Conservation (phyloP, 306 rosid species). For the Prinsepia uniflora region DNA sequence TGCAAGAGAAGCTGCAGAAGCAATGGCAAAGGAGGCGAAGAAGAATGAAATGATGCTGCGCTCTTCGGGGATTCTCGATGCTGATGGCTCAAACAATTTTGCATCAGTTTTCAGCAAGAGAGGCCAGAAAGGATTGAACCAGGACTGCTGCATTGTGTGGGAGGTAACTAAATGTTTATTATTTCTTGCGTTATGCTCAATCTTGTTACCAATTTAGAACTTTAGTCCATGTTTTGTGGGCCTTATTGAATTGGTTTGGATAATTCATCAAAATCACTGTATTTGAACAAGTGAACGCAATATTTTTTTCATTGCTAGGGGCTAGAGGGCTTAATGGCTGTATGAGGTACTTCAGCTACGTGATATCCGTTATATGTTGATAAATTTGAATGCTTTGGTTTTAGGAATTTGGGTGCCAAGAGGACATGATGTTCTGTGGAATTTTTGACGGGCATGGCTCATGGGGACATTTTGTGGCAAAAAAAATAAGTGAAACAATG, state of each 20-base stretch:
- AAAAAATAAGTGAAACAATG: conserved; percentile 71
- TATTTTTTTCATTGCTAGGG: no score
- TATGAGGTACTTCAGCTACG: no score
- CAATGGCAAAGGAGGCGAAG: conserved; percentile 79
- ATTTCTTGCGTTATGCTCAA: not conserved
- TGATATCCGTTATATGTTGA: no score
- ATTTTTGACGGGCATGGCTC: conserved; percentile 91
- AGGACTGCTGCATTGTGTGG: conserved; percentile 96
- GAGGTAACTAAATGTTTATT: conserved; percentile 50
- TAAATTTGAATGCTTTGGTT: conserved; percentile 8
- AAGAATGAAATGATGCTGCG: conserved; percentile 58
- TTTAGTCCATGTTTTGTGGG: not conserved
- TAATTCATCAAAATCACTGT: no score
- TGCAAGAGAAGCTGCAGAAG: conserved; percentile 74
- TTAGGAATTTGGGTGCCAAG: conserved; percentile 93
- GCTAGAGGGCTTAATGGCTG: no score
- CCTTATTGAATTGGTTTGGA: no score
- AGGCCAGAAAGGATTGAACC: conserved; percentile 86
- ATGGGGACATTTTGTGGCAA: conserved; percentile 96
- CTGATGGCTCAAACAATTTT: conserved; percentile 61
- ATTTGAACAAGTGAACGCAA: no score
- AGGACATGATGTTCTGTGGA: conserved; percentile 87
- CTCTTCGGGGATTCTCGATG: conserved; percentile 49
- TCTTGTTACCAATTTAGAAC: not conserved
- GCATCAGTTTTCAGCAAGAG: conserved; percentile 71